Evolutionary conservation across 139 green algal species (phyloP), one percentile per base, ranked within the genome.

Genomic region (Auxenochlorella pyrenoidosa): DNA sequence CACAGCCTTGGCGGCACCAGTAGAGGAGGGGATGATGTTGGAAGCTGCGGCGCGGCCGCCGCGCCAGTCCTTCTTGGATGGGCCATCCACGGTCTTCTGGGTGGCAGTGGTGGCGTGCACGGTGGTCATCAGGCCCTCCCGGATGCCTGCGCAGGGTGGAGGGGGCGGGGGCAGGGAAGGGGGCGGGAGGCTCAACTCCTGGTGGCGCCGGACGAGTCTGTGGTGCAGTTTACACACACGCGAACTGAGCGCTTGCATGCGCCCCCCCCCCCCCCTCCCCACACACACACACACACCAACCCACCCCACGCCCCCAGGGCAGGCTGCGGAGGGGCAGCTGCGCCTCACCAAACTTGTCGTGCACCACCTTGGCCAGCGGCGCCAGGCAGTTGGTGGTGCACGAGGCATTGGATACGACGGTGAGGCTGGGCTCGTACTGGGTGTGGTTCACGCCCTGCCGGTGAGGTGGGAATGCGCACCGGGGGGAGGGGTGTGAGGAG

Each of bases 11-110:
- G 97, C 97, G 43, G 97, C 97, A n/a, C 97, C 97, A 16, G 97
- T 99, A 91, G 95, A 98, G 72, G 94, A 98, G 73, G 97, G 97
- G 90, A 99, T 99, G 95, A 99, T 99, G 95, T 99, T 99, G 72
- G 83, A 76, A 47, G 89, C 90, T 13, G 95, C 97, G 28, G 94
- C 95, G 66, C 97, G 95, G 18, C 97, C 97, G 40, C 97, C 97
- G 44, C 97, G 93, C 97, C 97, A 99, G 94, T 99, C 97, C 95
- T 99, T 99, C 89, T 93, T 95, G 82, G 92, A 97, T 26, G 97
- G 97, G 0, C 97, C 97, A 90, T 99, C 97, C 71, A 99, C 97
- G 10, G 97, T 99, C 90, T 96, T 98, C 88, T 99, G 97, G 19
- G 97, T 99, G 84, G 97, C 97, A n/a, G 97, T 99, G 63, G 96